Percentiles rank a stretch among this genome's conserved stretches.
Conservation (phyloP, 2,329 filamentous ascomycete species). For the Trichoderma sp. region DNA sequence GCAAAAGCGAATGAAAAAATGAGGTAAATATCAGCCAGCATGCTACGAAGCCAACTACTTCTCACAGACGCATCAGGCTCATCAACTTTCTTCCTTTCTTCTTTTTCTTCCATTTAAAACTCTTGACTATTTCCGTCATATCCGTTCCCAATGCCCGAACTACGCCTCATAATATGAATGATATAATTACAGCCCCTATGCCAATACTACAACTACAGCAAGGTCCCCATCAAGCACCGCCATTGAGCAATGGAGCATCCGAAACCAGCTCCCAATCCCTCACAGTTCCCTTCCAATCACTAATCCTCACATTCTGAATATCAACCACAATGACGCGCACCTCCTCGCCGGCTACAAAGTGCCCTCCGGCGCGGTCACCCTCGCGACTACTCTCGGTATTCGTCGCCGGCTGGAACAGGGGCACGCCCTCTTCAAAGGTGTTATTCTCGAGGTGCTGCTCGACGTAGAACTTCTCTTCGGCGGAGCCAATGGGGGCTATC, state of each 20-base stretch:
- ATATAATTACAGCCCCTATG: not conserved
- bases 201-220: not conserved
- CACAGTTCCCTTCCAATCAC: slow-evolving; percentile 93
- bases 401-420: slow-evolving; percentile 33
- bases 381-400: slow-evolving; percentile 39
- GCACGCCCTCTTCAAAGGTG: slow-evolving; percentile 64
- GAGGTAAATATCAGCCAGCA: not conserved
- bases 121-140: not conserved
- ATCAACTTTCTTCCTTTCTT: too few species aligned
- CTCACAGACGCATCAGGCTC: not conserved
- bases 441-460: slow-evolving; percentile 87
- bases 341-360: slow-evolving; percentile 76
- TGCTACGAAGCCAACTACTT: not conserved
- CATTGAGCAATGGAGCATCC: slow-evolving; percentile 41
- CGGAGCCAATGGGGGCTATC: slow-evolving; percentile 68
- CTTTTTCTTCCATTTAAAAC: not conserved
- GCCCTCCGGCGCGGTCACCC: slow-evolving; percentile 54
- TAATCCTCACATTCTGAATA: slow-evolving; percentile 81
- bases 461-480: slow-evolving; percentile 82
- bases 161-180: not conserved
- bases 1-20: not conserved
- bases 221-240: slow-evolving; percentile 30
- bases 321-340: slow-evolving; percentile 84
- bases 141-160: not conserved
- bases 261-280: slow-evolving; percentile 65